Evolutionary conservation across 805 yeast genomes (phyloP).

Genomic region (Hanseniaspora osmophila): DNA sequence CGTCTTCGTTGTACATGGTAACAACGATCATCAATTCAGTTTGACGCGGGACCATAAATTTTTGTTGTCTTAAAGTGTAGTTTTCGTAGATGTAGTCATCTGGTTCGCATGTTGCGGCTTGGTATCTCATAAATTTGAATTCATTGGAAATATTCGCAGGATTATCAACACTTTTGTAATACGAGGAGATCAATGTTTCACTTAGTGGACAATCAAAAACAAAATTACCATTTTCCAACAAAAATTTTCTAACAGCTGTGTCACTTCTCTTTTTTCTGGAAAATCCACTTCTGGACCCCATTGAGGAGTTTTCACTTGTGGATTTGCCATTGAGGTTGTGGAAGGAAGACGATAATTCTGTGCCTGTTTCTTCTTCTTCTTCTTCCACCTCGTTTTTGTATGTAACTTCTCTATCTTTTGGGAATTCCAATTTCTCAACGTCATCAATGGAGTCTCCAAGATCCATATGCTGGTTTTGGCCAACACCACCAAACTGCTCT

Average conservation of each 20-base stretch:
- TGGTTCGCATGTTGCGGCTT: slow-evolving; percentile 91
- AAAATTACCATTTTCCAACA: slow-evolving; percentile 50
- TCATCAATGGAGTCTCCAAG: neutral
- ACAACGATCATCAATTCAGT: slow-evolving; percentile 79
- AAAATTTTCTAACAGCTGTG: slow-evolving; percentile 17
- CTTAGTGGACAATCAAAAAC: slow-evolving; percentile 84
- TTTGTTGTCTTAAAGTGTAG: slow-evolving; percentile 72
- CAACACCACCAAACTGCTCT: neutral
- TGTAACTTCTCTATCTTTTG: neutral
- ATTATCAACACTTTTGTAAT: slow-evolving; percentile 28
- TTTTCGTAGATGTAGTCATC: slow-evolving; percentile 42
- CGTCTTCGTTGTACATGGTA: slow-evolving; percentile 85
- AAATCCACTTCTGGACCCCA: neutral
- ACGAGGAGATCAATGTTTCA: slow-evolving; percentile 44
- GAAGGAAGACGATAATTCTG: slow-evolving; percentile 3
- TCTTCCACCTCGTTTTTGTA: neutral
- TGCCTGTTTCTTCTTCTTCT: neutral
- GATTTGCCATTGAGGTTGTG: slow-evolving; percentile 2
- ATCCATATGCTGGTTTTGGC: neutral
- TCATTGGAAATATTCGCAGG: slow-evolving; percentile 36
- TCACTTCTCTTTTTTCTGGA: neutral
- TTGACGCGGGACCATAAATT: slow-evolving; percentile 61
- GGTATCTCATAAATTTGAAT: slow-evolving; percentile 78
- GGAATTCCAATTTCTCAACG: neutral
- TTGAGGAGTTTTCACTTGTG: neutral